phyloP scores from a whole-genome alignment of 345 rosid species.

The Excoecaria agallocha region DNA sequence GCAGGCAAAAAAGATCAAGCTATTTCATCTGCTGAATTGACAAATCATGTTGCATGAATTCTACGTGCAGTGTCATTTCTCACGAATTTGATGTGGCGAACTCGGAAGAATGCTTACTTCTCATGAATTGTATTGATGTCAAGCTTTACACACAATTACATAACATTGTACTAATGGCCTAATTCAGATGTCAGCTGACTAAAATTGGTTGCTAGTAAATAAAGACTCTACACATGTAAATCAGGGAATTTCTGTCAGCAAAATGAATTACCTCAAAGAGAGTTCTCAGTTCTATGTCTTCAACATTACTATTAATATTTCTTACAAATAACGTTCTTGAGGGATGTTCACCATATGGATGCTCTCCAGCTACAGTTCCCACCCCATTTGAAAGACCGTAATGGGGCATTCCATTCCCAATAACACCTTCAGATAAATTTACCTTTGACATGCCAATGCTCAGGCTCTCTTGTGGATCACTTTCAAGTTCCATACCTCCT shows the following conservation, averaged over 20 bases:
- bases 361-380: constrained; percentile 70
- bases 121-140: background rate
- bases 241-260: background rate
- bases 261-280: constrained; percentile 57
- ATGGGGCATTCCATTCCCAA: constrained; percentile 45
- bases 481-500: constrained; percentile 75
- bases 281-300: constrained; percentile 54
- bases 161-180: background rate
- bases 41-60: too few species aligned
- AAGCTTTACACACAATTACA: background rate
- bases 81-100: too few species aligned
- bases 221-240: background rate
- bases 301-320: constrained; percentile 71
- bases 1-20: background rate
- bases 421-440: constrained; percentile 43
- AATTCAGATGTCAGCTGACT: background rate
- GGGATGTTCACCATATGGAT: constrained; percentile 81
- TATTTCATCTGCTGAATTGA: background rate
- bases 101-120: background rate
- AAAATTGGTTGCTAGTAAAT: background rate
- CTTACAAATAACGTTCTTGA: constrained; percentile 78
- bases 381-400: constrained; percentile 48
- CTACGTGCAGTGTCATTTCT: too few species aligned
- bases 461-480: constrained; percentile 45
- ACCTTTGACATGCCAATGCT: constrained; percentile 41